These are phyloP conservation scores for Solanum piurae DNA, from an alignment of 257 asterid genomes.

Conservation along the genomic window DNA sequence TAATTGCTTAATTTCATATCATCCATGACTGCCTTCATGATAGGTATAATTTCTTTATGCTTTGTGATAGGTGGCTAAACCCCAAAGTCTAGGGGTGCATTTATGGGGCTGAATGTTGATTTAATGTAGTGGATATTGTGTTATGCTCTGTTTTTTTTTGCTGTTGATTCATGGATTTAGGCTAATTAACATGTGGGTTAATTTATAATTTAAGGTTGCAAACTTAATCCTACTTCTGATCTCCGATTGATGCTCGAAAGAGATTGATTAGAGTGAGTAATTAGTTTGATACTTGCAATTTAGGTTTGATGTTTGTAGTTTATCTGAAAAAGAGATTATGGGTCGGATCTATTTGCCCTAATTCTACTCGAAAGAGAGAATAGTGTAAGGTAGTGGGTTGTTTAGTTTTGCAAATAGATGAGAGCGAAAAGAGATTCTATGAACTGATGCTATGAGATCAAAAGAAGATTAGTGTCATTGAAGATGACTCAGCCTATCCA, in stretches of 20 bases:
- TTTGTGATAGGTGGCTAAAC: background rate
- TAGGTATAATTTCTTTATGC: background rate
- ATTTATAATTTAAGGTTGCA: background rate
- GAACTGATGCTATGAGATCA: background rate
- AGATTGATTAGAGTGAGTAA: background rate
- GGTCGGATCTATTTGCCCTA: background rate
- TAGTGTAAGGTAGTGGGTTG: background rate
- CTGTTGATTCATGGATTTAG: background rate
- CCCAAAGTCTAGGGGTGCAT: background rate
- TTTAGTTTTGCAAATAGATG: background rate
- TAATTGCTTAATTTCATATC: background rate
- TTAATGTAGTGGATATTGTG: background rate
- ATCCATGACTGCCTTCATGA: background rate
- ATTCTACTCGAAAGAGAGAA: background rate
- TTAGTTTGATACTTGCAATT: background rate
- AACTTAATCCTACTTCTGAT: background rate
- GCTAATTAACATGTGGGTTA: background rate
- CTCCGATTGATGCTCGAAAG: background rate
- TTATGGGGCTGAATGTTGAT: background rate
- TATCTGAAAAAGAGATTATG: no score
- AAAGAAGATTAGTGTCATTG: no score
- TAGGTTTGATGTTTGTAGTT: background rate
- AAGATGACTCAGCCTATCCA: background rate
- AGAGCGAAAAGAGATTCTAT: background rate
- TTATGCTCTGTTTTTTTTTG: background rate